These are phyloP conservation scores for Scenedesmus sp. DNA, from an alignment of 163 green algal genomes.

Conservation along the genomic window DNA sequence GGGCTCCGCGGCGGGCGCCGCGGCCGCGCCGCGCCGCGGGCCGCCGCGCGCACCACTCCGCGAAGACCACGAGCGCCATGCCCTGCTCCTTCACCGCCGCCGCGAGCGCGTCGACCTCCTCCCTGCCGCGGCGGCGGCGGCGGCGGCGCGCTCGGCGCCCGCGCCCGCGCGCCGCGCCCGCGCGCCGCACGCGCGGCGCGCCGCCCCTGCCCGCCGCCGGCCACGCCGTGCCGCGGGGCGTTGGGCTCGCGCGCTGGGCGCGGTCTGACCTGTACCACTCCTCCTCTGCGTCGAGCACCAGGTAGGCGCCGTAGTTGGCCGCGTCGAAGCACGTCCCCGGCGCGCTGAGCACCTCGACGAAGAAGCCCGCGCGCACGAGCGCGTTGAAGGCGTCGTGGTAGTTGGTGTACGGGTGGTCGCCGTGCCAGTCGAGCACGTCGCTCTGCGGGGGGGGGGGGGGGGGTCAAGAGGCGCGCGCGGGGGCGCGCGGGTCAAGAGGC, in stretches of 20 bases:
- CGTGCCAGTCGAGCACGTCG: constrained; percentile 97
- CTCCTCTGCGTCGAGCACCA: constrained; percentile 96
- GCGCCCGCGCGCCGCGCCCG: no score
- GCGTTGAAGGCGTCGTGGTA: constrained; percentile 88
- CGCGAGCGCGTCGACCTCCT: constrained; percentile 79
- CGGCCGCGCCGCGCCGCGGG: no score
- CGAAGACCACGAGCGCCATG: constrained; percentile 92
- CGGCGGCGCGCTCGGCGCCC: no score
- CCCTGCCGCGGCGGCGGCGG: constrained; percentile 28
- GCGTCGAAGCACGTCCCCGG: constrained; percentile 96
- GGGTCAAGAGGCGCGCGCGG: not conserved
- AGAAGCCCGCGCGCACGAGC: constrained; percentile 57
- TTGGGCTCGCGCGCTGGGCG: no score
- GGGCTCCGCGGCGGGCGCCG: no score
- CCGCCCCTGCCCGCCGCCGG: no score
- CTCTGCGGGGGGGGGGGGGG: constrained; percentile 11
- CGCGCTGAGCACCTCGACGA: constrained; percentile 86
- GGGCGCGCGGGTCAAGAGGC: no score
- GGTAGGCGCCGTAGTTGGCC: constrained; percentile 69
- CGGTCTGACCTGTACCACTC: constrained; percentile 89
- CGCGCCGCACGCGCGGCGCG: no score
- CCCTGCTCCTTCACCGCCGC: constrained; percentile 80
- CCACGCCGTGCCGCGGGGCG: no score
- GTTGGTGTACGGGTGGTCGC: constrained; percentile 98
- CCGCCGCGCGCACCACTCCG: constrained; percentile 90